Conservation (phyloP, 2,329 filamentous ascomycete species). For the Drechslerella coelobrocha region DNA sequence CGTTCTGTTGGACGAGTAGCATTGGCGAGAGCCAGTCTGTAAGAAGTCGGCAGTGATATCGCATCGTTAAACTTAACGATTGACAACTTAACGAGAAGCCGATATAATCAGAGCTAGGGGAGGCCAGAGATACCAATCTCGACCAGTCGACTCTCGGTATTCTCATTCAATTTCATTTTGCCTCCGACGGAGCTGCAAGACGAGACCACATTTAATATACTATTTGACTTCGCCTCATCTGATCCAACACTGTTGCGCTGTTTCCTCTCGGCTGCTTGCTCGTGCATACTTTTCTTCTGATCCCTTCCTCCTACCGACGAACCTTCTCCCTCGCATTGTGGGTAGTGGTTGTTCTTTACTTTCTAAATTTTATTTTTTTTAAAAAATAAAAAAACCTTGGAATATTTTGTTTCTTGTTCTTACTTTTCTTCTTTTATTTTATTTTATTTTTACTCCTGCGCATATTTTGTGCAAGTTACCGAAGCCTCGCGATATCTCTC, state of each 20-base stretch:
- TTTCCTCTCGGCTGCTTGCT: slow-evolving; percentile 8
- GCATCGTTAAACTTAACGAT: slow-evolving; percentile 30
- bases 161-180: slow-evolving; percentile 42
- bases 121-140: slow-evolving; percentile 21
- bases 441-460: slow-evolving; percentile 8
- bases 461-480: no score
- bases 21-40: slow-evolving; percentile 6
- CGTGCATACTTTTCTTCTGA: not conserved
- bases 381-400: no score
- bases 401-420: not conserved
- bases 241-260: slow-evolving; percentile 4
- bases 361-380: no score
- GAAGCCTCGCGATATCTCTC: no score
- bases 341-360: no score
- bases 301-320: no score
- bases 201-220: slow-evolving; percentile 21
- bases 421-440: slow-evolving; percentile 5
- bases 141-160: slow-evolving; percentile 21
- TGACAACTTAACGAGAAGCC: slow-evolving; percentile 22
- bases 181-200: slow-evolving; percentile 30
- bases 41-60: slow-evolving; percentile 17
- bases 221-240: slow-evolving; percentile 21
- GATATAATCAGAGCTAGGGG: slow-evolving; percentile 23
- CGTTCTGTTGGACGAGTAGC: slow-evolving; percentile 14
- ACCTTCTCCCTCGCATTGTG: no score